A percentile compares a stretch with the other conserved stretches of the same genome.
Conservation (phyloP, 2,329 filamentous ascomycete species). For the Chaetomium strumarium region DNA sequence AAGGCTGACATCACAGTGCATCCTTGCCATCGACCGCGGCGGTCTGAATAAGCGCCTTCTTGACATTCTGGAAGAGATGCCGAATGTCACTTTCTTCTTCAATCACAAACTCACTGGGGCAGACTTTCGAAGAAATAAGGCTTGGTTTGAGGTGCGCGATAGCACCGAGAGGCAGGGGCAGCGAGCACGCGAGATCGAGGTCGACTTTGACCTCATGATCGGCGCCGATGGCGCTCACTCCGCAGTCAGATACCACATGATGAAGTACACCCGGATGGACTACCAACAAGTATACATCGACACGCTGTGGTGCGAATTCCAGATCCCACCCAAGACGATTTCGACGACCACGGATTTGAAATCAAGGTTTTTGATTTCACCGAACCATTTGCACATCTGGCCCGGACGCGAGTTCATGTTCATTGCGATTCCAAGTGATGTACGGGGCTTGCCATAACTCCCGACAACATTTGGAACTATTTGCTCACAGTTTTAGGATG, state of each 20-base stretch:
- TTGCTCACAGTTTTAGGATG: constrained; percentile 52
- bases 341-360: constrained; percentile 27
- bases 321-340: constrained; percentile 53
- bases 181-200: constrained; percentile 66
- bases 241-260: constrained; percentile 82
- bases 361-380: constrained; percentile 69
- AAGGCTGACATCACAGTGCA: constrained; percentile 48
- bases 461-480: not conserved
- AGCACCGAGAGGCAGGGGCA: constrained; percentile 25
- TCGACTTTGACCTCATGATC: constrained; percentile 87
- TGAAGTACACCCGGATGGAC: constrained; percentile 89
- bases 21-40: constrained; percentile 79
- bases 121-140: constrained; percentile 70
- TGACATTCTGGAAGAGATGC: constrained; percentile 73
- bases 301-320: constrained; percentile 95
- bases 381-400: constrained; percentile 96
- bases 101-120: constrained; percentile 89
- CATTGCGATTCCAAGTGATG: constrained; percentile 79
- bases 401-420: constrained; percentile 94
- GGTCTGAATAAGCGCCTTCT: constrained; percentile 78
- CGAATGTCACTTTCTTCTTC: constrained; percentile 90
- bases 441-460: constrained; percentile 31
- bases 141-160: constrained; percentile 72
- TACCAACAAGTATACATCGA: constrained; percentile 95
- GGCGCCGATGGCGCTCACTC: constrained; percentile 95